Percentiles rank a stretch among this genome's conserved stretches.
Conservation (phyloP, 1,284 basidiomycete genomes). For the Heterobasidion annosum region DNA sequence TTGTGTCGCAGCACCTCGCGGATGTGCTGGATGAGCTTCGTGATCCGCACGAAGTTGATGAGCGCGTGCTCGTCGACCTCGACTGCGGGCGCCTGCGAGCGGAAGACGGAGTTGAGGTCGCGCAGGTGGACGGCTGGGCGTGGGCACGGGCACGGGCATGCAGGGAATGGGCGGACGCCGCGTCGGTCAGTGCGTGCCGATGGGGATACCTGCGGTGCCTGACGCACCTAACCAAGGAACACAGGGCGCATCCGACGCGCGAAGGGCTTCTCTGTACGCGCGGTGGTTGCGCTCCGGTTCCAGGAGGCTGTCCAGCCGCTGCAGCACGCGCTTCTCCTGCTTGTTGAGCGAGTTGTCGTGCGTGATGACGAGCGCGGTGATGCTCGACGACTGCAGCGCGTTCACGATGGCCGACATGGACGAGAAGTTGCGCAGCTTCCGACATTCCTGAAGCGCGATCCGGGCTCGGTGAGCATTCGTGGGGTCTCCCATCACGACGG, state of each 20-base stretch:
- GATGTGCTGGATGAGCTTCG: conserved; percentile 25
- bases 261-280: conserved; percentile 25
- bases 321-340: conserved; percentile 20
- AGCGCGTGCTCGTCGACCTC: conserved; percentile 22
- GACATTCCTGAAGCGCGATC: conserved; percentile 26
- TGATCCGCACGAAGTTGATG: conserved; percentile 34
- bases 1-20: conserved; percentile 22
- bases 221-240: conserved; percentile 31
- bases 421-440: conserved; percentile 30
- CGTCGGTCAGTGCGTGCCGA: background rate
- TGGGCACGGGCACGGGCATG: background rate
- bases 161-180: background rate
- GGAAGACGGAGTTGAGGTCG: conserved; percentile 22
- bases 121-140: conserved; percentile 29
- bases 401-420: conserved; percentile 31
- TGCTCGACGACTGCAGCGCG: conserved; percentile 29
- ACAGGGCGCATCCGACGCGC: conserved; percentile 11
- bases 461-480: background rate
- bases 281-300: conserved; percentile 24
- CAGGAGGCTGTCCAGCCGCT: conserved; percentile 24
- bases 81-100: conserved; percentile 16
- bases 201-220: background rate
- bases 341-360: conserved; percentile 18
- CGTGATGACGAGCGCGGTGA: conserved; percentile 27
- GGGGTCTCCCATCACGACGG: conserved; percentile 2